Evolutionary conservation across 2,329 filamentous ascomycete species (phyloP), one percentile per base, ranked within the genome.

Genomic region (Myotisia sp.): DNA sequence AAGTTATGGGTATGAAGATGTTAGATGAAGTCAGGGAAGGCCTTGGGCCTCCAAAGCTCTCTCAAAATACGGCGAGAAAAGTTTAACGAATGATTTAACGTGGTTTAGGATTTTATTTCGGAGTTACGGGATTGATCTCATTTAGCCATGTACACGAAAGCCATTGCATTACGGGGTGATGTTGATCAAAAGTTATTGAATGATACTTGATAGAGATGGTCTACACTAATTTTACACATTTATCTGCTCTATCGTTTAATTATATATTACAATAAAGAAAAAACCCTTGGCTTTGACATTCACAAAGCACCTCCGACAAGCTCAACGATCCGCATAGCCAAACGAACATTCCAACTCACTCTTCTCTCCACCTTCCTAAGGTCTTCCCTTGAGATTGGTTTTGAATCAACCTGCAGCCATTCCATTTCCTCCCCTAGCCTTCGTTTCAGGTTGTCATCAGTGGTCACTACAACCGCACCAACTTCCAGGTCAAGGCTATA

Each of bases 261-360:
- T 34, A 29, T 30, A 29, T 9, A 18, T 20, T 9, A 14, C 24
- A 33, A 4, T 10, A 28, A 20, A 13, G n/a, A n/a, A n/a, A 13
- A 13, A 2, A 36, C 24, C 7, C 4, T 17, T 8, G 17, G 29
- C 8, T 14, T 19, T 27, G 26, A 30, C 30, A 10, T 35, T 53
- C 62, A 94, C 52, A 95, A 63, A n/a, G 85, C 85, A 9, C 87
- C 87, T 1, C 87, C 87, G 5, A 93, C 70, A 21, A 83, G 64
- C 47, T 75, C 72, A 4, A 94, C 86, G 58, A 93, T 79, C 84
- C 83, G 92, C 85, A 95, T 93, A 3, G 85, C 83, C 41, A 92
- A 58, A 39, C 83, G 66, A 24, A 98, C 90, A 54, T 84, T 77
- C 50, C 92, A 63, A 1, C 84, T 76, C 1, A 95, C 90, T 38